These are phyloP conservation scores for Pythium aristosporum DNA, from an alignment of 352 stramenopile species.

Conservation along the genomic window DNA sequence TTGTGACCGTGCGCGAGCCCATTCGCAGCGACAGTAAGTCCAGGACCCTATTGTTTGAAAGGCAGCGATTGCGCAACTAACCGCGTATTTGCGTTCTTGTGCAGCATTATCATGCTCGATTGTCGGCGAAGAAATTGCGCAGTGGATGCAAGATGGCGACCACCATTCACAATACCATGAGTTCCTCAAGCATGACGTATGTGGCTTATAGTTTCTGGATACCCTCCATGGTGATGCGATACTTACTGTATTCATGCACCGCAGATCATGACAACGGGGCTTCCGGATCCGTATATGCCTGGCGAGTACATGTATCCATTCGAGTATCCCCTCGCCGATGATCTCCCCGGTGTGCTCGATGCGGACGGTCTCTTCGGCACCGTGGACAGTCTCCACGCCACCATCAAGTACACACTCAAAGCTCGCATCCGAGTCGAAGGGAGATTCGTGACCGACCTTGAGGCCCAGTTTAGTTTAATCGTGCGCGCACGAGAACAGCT, in stretches of 20 bases:
- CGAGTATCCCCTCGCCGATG: constrained; percentile 50
- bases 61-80: background rate
- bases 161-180: constrained; percentile 69
- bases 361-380: constrained; percentile 52
- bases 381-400: constrained; percentile 52
- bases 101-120: constrained; percentile 58
- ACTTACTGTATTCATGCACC: background rate
- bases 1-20: constrained; percentile 54
- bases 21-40: constrained; percentile 55
- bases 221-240: background rate
- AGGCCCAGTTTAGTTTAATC: constrained; percentile 51
- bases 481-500: constrained; percentile 39
- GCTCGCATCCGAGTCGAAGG: constrained; percentile 66
- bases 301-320: constrained; percentile 76
- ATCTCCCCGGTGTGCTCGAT: constrained; percentile 58
- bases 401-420: constrained; percentile 77
- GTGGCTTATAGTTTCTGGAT: background rate
- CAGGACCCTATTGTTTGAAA: background rate
- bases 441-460: constrained; percentile 68
- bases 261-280: constrained; percentile 45
- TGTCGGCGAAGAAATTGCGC: constrained; percentile 61
- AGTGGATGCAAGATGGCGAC: constrained; percentile 59
- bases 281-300: constrained; percentile 53
- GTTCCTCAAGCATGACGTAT: constrained; percentile 62
- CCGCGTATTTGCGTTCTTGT: background rate